phyloP scores from a whole-genome alignment of 306 rosid species.

The Sindora glabra region DNA sequence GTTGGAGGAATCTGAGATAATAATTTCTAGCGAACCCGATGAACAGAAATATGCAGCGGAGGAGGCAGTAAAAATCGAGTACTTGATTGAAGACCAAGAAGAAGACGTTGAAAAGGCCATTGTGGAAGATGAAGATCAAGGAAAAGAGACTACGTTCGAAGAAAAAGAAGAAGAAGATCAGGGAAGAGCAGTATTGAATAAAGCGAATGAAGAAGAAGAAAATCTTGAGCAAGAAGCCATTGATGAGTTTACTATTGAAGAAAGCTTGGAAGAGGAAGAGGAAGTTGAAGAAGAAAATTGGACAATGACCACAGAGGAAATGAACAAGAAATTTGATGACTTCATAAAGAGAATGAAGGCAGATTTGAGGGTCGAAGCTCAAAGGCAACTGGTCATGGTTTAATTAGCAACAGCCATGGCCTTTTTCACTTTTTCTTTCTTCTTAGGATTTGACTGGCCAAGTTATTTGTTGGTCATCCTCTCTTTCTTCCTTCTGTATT shows the following conservation, averaged over 20 bases:
- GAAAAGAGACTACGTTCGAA: background rate
- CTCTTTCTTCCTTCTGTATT: too few relatives aligned
- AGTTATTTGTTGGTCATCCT: background rate
- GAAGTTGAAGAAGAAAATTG: conserved; percentile 36
- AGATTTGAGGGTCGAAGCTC: conserved; percentile 63
- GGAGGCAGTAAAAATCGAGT: conserved; percentile 15
- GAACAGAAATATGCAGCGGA: conserved; percentile 11
- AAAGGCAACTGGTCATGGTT: conserved; percentile 43
- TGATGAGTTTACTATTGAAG: conserved; percentile 16
- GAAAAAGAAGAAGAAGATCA: conserved; percentile 13
- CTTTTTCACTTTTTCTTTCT: background rate
- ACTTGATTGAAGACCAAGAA: conserved; percentile 1
- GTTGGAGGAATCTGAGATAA: conserved; percentile 12
- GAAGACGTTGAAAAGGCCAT: conserved; percentile 7
- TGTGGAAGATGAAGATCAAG: conserved; percentile 16
- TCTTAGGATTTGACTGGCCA: background rate
- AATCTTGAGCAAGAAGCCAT: conserved; percentile 37
- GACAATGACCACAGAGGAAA: conserved; percentile 56
- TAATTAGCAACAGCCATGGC: background rate
- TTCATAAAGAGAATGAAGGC: conserved; percentile 72
- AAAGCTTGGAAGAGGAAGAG: conserved; percentile 29
- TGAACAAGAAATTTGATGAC: conserved; percentile 73
- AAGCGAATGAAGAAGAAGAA: conserved; percentile 12
- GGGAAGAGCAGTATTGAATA: conserved; percentile 11
- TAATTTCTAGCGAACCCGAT: background rate